These are phyloP conservation scores for Ogataea pini DNA, from an alignment of 805 yeast species.

Conservation along the genomic window DNA sequence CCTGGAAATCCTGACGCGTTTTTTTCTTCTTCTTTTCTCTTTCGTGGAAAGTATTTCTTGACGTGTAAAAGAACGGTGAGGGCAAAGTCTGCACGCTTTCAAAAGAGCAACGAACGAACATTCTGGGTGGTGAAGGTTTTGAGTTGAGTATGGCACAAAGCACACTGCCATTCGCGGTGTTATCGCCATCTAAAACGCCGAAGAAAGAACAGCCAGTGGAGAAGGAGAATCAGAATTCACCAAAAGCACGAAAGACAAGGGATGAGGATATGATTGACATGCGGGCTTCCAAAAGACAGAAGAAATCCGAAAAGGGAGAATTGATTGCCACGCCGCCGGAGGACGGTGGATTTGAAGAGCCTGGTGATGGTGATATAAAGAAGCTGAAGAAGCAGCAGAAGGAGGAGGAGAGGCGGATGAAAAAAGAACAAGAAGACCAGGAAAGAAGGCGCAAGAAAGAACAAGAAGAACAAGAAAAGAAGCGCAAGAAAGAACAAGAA, in stretches of 20 bases:
- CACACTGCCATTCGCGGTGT: constrained; percentile 13
- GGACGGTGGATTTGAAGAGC: not conserved
- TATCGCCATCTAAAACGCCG: constrained; percentile 24
- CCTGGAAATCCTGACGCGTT: constrained; percentile 4
- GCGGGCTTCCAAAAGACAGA: not conserved
- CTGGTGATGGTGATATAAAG: constrained; percentile 9
- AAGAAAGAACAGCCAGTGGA: constrained; percentile 8
- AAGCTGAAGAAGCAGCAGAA: constrained; percentile 9
- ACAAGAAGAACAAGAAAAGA: constrained; percentile 13
- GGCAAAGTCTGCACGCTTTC: not conserved
- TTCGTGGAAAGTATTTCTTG: not conserved
- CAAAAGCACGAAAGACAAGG: not conserved
- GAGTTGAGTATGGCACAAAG: constrained; percentile 17
- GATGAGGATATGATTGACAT: not conserved
- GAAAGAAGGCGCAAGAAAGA: constrained; percentile 12
- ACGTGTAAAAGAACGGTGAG: not conserved
- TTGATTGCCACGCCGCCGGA: constrained; percentile 7
- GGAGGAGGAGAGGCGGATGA: constrained; percentile 5
- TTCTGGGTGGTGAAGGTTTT: not conserved
- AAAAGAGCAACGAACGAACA: not conserved
- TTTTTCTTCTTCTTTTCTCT: not conserved
- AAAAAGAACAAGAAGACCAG: constrained; percentile 11
- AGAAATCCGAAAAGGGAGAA: not conserved
- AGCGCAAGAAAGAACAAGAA: constrained; percentile 12
- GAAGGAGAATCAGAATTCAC: not conserved